A percentile compares a stretch with the other conserved stretches of the same genome.
Conservation (phyloP, 2,329 filamentous ascomycete genomes). For the Pseudonectria buxi region DNA sequence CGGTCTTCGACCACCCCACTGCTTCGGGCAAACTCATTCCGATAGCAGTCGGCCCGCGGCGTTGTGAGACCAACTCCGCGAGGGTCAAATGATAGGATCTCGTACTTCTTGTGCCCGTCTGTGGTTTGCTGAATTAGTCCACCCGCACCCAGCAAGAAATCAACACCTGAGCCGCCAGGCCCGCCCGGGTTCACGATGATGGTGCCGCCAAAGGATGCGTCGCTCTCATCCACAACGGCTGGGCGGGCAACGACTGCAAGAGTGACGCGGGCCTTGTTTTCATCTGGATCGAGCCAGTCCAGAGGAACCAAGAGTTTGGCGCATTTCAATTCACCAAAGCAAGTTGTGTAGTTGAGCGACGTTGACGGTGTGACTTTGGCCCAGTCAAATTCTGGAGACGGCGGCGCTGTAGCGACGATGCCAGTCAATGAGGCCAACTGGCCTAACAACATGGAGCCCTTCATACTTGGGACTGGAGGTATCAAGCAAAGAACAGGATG, state of each 20-base stretch:
- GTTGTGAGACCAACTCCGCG: slow-evolving; percentile 33
- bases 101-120: slow-evolving; percentile 30
- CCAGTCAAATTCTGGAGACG: slow-evolving; percentile 31
- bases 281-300: slow-evolving; percentile 30
- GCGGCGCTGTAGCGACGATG: no score
- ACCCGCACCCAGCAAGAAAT: slow-evolving; percentile 20
- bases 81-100: slow-evolving; percentile 39
- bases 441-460: no score
- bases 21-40: slow-evolving; percentile 23
- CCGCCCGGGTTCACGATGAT: slow-evolving; percentile 41
- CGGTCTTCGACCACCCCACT: slow-evolving; percentile 24
- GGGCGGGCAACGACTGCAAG: slow-evolving; percentile 37
- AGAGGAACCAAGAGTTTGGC: slow-evolving; percentile 37
- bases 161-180: slow-evolving; percentile 35
- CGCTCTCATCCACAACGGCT: slow-evolving; percentile 30
- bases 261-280: slow-evolving; percentile 24
- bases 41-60: slow-evolving; percentile 34
- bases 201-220: slow-evolving; percentile 35
- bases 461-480: no score
- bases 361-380: slow-evolving; percentile 25
- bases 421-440: no score
- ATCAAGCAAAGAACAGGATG: no score
- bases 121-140: slow-evolving; percentile 21
- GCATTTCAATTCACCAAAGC: slow-evolving; percentile 33
- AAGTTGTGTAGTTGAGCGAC: slow-evolving; percentile 32